Evolutionary conservation across 2,329 filamentous ascomycete genomes (phyloP), one percentile per base, ranked within the genome.

Genomic region (Tolypocladium sp.): DNA sequence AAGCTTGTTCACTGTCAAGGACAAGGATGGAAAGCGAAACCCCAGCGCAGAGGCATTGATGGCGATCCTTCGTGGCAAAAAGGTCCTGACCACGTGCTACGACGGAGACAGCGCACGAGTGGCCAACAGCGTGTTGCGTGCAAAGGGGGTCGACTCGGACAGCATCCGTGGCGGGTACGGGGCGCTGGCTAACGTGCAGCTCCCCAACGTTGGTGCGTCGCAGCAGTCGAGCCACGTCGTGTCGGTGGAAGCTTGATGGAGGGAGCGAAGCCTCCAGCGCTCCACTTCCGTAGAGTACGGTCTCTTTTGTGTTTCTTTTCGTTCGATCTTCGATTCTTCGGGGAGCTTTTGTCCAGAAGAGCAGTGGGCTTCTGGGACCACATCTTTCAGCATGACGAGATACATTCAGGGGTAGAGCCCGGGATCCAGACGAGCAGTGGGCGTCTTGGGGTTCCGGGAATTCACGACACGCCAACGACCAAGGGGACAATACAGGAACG

Each of bases 101-200:
- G 71, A 81, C 56, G 82, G 82, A 3, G 79, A 84, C 57, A 79
- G 78, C 22, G 74, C 81, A 7, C 71, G 81, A 4, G 76, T 84
- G 13, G 81, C 80, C n/a, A 79, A 79, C 30, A 82, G 80, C 58
- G 75, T 84, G 4, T 68, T 84, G 58, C 73, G 80, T 37, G 79
- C 79, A 0, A 80, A 79, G 64, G 79, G 77, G 0, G 69, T 79
- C 30, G 72, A 76, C 49, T 77, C 79, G 3, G 74, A 77, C 52
- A 78, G 77, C 62, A 65, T 82, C 25, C 69, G 70, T 27, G 79
- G 78, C n/a, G 79, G 79, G 0, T 66, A 66, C 40, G 53, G 58
- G 10, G 68, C 69, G 1, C 60, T 72, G 4, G 60, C 63, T 6
- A 63, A 67, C 57, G 22, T 70, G 44, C 65, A 66, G 40, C 67